phyloP scores from a whole-genome alignment of 768 basidiomycete genomes.

The Atractiella rhizophila region DNA sequence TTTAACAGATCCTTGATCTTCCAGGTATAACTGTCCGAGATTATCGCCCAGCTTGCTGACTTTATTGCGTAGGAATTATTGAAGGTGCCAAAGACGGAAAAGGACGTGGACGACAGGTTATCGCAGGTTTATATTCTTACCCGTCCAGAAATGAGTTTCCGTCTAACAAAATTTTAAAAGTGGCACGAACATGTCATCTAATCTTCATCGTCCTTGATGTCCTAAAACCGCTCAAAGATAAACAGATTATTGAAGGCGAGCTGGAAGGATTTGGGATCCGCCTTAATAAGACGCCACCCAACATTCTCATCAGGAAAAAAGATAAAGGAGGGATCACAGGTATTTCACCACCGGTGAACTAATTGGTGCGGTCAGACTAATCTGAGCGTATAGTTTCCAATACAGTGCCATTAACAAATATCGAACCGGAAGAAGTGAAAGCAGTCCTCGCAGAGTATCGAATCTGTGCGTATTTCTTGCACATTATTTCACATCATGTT shows the following conservation, averaged over 20 bases:
- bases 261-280: conserved; percentile 91
- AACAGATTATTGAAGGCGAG: conserved; percentile 52
- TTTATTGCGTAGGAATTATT: conserved; percentile 49
- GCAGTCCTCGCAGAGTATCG: conserved; percentile 82
- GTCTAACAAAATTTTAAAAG: conserved; percentile 25
- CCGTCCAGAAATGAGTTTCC: neutral
- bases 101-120: conserved; percentile 75
- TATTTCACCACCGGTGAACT: neutral
- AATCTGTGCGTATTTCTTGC: no score
- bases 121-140: conserved; percentile 13
- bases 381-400: conserved; percentile 38
- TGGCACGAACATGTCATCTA: conserved; percentile 89
- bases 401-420: conserved; percentile 82
- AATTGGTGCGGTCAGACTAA: neutral
- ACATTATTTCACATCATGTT: no score
- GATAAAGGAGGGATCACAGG: conserved; percentile 38
- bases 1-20: conserved; percentile 14
- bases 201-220: conserved; percentile 98
- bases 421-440: conserved; percentile 87
- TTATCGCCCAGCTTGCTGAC: conserved; percentile 9
- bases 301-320: conserved; percentile 31
- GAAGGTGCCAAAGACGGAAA: conserved; percentile 91
- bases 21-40: conserved; percentile 5
- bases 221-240: conserved; percentile 82
- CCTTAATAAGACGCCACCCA: conserved; percentile 68